These are phyloP conservation scores for Sporothrix pallida DNA, from an alignment of 2,329 filamentous ascomycete genomes.

Conservation along the genomic window DNA sequence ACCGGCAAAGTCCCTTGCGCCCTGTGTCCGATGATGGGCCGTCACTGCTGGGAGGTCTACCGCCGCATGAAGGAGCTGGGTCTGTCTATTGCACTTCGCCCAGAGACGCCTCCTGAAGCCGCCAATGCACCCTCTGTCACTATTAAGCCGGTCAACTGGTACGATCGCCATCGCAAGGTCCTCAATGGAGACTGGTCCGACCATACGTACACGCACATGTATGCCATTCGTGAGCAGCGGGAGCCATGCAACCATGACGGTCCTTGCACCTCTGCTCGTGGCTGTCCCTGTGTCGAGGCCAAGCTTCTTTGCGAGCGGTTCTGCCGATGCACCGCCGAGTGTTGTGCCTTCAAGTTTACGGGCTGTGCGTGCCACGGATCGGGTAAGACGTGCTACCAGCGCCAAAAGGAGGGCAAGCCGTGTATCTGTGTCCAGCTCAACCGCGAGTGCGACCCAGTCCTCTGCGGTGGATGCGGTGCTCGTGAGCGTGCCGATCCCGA, in stretches of 20 bases:
- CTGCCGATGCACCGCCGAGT: slow-evolving; percentile 66
- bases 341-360: slow-evolving; percentile 67
- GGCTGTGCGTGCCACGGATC: slow-evolving; percentile 66
- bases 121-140: slow-evolving; percentile 42
- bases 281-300: slow-evolving; percentile 67
- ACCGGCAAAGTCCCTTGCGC: slow-evolving; percentile 56
- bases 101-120: slow-evolving; percentile 37
- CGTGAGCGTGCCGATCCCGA: slow-evolving; percentile 69
- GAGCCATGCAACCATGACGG: slow-evolving; percentile 74
- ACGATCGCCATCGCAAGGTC: slow-evolving; percentile 62
- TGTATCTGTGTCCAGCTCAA: slow-evolving; percentile 76
- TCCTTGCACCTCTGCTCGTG: slow-evolving; percentile 61
- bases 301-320: slow-evolving; percentile 74
- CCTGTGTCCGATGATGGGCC: slow-evolving; percentile 56
- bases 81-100: slow-evolving; percentile 44
- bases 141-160: slow-evolving; percentile 58
- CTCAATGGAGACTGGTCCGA: slow-evolving; percentile 62
- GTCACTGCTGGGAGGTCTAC: slow-evolving; percentile 60
- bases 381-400: slow-evolving; percentile 64
- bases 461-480: slow-evolving; percentile 75
- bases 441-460: slow-evolving; percentile 79
- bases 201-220: slow-evolving; percentile 60
- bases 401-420: slow-evolving; percentile 59
- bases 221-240: slow-evolving; percentile 62
- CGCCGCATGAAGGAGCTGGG: slow-evolving; percentile 51